Evolutionary conservation across 495 filamentous ascomycete species (phyloP).

Genomic region (Trichocladium uniseriatum): DNA sequence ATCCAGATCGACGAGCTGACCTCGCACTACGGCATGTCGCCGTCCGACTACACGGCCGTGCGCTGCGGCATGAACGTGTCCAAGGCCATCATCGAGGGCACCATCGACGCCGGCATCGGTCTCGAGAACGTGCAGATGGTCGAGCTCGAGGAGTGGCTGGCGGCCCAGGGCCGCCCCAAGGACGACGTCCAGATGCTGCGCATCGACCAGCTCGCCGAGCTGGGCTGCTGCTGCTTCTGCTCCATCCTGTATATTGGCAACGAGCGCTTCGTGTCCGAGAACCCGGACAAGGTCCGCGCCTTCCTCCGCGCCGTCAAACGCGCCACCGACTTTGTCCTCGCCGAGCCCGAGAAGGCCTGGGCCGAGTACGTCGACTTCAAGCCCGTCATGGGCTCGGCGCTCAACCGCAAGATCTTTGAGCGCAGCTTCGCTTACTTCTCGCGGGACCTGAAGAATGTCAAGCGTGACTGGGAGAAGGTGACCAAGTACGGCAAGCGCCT

Average conservation of each 20-base stretch:
- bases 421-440: conserved; percentile 63
- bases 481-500: conserved; percentile 60
- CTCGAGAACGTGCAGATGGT: conserved; percentile 69
- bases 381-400: conserved; percentile 52
- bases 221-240: conserved; percentile 70
- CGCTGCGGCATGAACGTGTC: conserved; percentile 44
- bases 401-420: conserved; percentile 66
- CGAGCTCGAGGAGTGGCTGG: conserved; percentile 61
- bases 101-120: conserved; percentile 61
- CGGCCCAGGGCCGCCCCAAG: conserved; percentile 47
- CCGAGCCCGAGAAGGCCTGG: conserved; percentile 47
- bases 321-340: conserved; percentile 57
- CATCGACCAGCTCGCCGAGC: conserved; percentile 61
- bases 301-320: conserved; percentile 62
- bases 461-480: conserved; percentile 60
- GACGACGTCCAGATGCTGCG: conserved; percentile 61
- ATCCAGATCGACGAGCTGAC: conserved; percentile 69
- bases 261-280: conserved; percentile 51
- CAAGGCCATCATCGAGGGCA: conserved; percentile 51
- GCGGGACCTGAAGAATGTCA: conserved; percentile 59
- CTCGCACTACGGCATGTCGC: conserved; percentile 61
- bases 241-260: conserved; percentile 62
- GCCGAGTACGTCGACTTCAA: conserved; percentile 59
- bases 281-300: conserved; percentile 48
- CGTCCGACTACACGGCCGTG: conserved; percentile 59